phyloP scores from a whole-genome alignment of 1,284 basidiomycete species.

The Apiotrichum laibachii region DNA sequence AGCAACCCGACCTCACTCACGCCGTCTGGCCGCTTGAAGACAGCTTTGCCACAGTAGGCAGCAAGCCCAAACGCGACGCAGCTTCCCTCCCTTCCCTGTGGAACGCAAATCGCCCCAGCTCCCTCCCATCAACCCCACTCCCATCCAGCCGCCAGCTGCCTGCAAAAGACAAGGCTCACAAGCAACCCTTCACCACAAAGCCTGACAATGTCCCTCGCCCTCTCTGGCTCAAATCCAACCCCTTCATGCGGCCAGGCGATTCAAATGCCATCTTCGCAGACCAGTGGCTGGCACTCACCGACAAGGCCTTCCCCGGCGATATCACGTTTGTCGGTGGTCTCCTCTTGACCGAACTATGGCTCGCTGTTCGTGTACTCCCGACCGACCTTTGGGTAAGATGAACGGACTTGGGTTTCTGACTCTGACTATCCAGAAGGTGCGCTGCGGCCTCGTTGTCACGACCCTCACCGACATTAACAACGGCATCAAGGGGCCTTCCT shows the following conservation, averaged over 20 bases:
- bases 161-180: neutral
- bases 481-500: too few species aligned
- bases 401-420: too few species aligned
- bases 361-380: neutral
- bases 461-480: neutral
- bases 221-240: constrained; percentile 1
- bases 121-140: neutral
- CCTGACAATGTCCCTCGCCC: neutral
- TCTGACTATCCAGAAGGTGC: neutral
- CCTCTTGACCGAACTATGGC: constrained; percentile 11
- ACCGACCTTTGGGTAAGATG: constrained; percentile 1
- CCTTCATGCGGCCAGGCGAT: constrained; percentile 2
- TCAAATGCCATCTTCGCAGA: neutral
- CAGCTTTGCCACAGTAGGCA: too few species aligned
- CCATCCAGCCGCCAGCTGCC: neutral
- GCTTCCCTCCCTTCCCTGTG: too few species aligned
- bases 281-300: neutral
- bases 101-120: neutral
- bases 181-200: neutral
- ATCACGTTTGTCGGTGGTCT: constrained; percentile 9
- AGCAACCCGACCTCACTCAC: neutral
- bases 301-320: constrained; percentile 6
- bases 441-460: neutral
- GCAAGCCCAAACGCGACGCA: too few species aligned
- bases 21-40: too few species aligned